Conservation (phyloP, 108 stramenopile species). For the Pseudonitzschia pungens region DNA sequence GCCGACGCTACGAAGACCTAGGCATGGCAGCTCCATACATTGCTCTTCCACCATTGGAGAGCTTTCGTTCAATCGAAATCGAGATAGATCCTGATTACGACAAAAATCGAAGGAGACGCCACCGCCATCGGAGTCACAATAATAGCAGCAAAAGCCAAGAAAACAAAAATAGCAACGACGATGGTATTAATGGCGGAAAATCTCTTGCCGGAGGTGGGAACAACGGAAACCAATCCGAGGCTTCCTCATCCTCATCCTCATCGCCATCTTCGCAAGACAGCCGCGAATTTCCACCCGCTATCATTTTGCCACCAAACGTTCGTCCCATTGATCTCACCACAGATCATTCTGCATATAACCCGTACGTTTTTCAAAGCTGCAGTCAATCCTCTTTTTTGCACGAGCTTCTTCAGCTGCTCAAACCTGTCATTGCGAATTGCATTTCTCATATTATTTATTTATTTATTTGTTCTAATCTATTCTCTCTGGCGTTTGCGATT, state of each 20-base stretch:
- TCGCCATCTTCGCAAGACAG: slow-evolving; percentile 39
- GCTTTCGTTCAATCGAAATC: slow-evolving; percentile 36
- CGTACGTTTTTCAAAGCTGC: slow-evolving; percentile 5
- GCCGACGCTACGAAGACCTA: slow-evolving; percentile 28
- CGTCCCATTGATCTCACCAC: slow-evolving; percentile 83
- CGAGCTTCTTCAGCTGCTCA: background rate
- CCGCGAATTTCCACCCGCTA: slow-evolving; percentile 44
- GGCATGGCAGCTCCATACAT: slow-evolving; percentile 33
- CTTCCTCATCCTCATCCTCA: slow-evolving; percentile 41
- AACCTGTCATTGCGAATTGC: background rate
- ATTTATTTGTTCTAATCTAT: background rate
- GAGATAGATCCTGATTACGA: slow-evolving; percentile 37
- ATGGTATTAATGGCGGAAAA: background rate
- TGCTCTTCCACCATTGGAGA: slow-evolving; percentile 36
- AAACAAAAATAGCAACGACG: background rate
- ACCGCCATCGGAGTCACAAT: slow-evolving; percentile 7
- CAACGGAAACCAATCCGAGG: slow-evolving; percentile 5
- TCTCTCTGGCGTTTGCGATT: background rate
- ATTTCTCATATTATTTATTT: background rate
- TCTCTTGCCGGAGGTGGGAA: background rate
- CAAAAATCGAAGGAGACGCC: slow-evolving; percentile 9
- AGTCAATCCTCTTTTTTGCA: background rate
- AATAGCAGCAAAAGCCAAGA: slow-evolving; percentile 5
- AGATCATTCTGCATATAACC: slow-evolving; percentile 87
- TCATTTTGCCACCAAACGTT: slow-evolving; percentile 58